These are phyloP conservation scores for Fraxinus platypoda DNA, from an alignment of 305 asterid species.

Conservation along the genomic window DNA sequence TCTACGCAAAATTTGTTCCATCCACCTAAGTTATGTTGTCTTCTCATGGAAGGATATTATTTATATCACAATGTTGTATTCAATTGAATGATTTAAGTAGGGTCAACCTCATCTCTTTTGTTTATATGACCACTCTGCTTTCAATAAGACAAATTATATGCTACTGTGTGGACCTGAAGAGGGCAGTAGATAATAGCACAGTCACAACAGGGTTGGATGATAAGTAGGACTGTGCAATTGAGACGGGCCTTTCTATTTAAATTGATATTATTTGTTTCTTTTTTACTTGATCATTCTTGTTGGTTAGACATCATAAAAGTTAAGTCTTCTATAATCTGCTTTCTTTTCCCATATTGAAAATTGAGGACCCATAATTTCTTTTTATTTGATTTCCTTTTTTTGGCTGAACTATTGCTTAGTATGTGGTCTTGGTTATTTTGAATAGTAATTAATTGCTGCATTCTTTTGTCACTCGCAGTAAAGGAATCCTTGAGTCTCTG, in stretches of 20 bases:
- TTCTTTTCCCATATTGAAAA: background rate
- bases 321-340: background rate
- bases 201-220: background rate
- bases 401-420: background rate
- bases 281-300: background rate
- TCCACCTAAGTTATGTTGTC: background rate
- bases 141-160: background rate
- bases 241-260: background rate
- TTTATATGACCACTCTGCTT: background rate
- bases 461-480: constrained; percentile 45
- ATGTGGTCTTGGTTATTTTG: background rate
- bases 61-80: background rate
- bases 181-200: background rate
- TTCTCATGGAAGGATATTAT: background rate
- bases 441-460: background rate
- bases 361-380: background rate
- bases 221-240: background rate
- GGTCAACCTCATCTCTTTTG: background rate
- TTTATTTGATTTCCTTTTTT: background rate
- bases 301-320: background rate
- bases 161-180: background rate
- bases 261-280: background rate
- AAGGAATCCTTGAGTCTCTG: constrained; percentile 84
- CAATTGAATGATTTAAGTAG: background rate
- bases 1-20: background rate